A percentile compares a stretch with the other conserved stretches of the same genome.
These are phyloP conservation scores for Plectosphaerella sp. DNA, from an alignment of 2,329 filamentous ascomycete species.

Conservation along the genomic window DNA sequence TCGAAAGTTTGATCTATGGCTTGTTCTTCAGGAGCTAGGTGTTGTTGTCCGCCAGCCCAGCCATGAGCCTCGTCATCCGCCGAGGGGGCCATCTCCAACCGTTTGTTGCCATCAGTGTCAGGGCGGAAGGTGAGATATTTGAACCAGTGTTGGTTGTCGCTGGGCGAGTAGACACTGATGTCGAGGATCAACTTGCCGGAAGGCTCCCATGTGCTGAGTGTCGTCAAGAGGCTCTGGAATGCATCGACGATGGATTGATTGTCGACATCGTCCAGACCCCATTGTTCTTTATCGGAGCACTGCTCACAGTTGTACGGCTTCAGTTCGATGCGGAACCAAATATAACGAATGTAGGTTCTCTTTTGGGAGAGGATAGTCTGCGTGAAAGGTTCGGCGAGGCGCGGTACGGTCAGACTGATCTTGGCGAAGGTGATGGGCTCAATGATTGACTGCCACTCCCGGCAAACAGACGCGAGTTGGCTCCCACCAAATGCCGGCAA, in stretches of 20 bases:
- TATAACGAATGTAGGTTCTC: conserved; percentile 16
- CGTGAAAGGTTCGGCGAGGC: conserved; percentile 14
- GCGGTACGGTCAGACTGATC: conserved; percentile 17
- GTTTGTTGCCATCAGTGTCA: conserved; percentile 12
- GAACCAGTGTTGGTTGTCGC: conserved; percentile 29
- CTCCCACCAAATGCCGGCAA: conserved; percentile 13
- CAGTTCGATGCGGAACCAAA: conserved; percentile 24
- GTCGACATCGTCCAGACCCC: conserved; percentile 15
- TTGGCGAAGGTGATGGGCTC: conserved; percentile 19
- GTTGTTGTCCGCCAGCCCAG: conserved; percentile 20
- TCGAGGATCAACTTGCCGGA: conserved; percentile 27
- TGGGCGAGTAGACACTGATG: conserved; percentile 31
- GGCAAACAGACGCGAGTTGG: conserved; percentile 13
- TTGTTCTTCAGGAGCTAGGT: conserved; percentile 7
- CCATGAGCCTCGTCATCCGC: conserved; percentile 21
- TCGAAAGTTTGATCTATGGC: conserved; percentile 17
- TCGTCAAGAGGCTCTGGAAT: conserved; percentile 23
- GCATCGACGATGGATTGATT: conserved; percentile 20
- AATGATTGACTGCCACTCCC: conserved; percentile 17
- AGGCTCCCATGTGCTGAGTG: conserved; percentile 25
- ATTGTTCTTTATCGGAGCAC: conserved; percentile 10
- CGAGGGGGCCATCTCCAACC: conserved; percentile 12
- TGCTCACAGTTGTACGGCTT: conserved; percentile 15
- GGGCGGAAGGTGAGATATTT: conserved; percentile 22
- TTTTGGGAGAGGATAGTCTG: conserved; percentile 15